These are phyloP conservation scores for Blumeriella jaapii DNA, from an alignment of 2,329 filamentous ascomycete genomes.

Conservation along the genomic window DNA sequence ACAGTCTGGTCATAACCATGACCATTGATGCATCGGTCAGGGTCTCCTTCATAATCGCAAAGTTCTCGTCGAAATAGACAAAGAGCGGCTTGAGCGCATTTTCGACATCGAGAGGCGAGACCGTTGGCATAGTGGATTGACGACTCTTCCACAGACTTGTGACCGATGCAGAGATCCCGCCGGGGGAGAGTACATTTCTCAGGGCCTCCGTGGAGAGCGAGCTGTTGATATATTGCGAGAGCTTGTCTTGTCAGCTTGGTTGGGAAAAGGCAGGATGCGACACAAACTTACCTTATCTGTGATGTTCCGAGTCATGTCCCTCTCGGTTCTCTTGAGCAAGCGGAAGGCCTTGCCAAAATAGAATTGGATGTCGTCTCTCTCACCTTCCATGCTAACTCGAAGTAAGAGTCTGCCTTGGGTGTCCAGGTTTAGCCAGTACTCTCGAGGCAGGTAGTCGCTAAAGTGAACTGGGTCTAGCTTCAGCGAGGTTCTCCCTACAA, in stretches of 20 bases:
- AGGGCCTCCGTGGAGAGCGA: constrained; percentile 78
- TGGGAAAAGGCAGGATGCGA: not conserved
- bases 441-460: constrained; percentile 85
- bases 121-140: constrained; percentile 40
- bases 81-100: constrained; percentile 77
- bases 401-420: constrained; percentile 85
- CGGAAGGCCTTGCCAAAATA: constrained; percentile 97
- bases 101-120: constrained; percentile 64
- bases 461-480: constrained; percentile 98
- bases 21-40: constrained; percentile 94
- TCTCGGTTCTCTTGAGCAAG: constrained; percentile 85
- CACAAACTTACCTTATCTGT: constrained; percentile 70
- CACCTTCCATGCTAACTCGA: constrained; percentile 95
- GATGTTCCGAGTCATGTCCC: constrained; percentile 96
- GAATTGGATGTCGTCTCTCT: constrained; percentile 96
- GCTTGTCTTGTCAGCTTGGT: constrained; percentile 34
- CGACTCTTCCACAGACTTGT: constrained; percentile 57
- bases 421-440: constrained; percentile 96
- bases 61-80: constrained; percentile 95
- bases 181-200: constrained; percentile 57
- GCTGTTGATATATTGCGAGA: constrained; percentile 84
- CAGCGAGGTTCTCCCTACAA: constrained; percentile 88
- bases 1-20: constrained; percentile 93
- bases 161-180: constrained; percentile 60
- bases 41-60: constrained; percentile 97